Evolutionary conservation across 495 filamentous ascomycete species (phyloP), one percentile per base, ranked within the genome.

Genomic region (Penicillium crystallinum): DNA sequence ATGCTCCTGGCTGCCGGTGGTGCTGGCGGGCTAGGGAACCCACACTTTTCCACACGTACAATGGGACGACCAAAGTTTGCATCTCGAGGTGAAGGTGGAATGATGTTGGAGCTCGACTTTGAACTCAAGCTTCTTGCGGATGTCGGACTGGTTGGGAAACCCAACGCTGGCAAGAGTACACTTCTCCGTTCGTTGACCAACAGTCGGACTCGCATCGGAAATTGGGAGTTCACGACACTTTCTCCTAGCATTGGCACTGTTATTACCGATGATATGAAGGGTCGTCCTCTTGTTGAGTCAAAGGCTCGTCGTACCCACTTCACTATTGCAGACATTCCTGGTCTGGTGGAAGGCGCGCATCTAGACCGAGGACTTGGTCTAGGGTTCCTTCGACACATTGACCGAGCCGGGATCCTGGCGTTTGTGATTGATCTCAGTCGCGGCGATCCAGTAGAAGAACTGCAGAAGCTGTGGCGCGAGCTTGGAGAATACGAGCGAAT

Each of bases 171-270:
- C 11, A 98, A 98, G 66, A 93, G 88, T 64, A 97, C 95, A 0
- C 78, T 98, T 7, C 80, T 97, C 5, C 86, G 93, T 39, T 86
- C 91, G 1, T 69, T 98, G 56, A 95, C 81, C 56, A 85, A 88
- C 57, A 91, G 88, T 67, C 82, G 89, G 39, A 87, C 95, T 2
- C 82, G 95, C 14, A 85, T 98, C 23, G 93, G 93, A 19, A 81
- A 89, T 62, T 98, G 93, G 93, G 93, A 90, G 17, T 98, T 98
- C 63, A 98, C 93, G 5, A 98, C 93, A 0, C 76, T 98, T 6
- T 85, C 88, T 36, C 93, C 93, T 0, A 96, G 91, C 60, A 91
- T 98, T 52, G 93, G 93, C 33, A 98, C 95, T 1, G 89, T 97
- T 12, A 86, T 97, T 6, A 76, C 97, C 25, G 93, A 97, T 59